These are phyloP conservation scores for Sporothrix mexicana DNA, from an alignment of 2,329 filamentous ascomycete species.

Conservation along the genomic window DNA sequence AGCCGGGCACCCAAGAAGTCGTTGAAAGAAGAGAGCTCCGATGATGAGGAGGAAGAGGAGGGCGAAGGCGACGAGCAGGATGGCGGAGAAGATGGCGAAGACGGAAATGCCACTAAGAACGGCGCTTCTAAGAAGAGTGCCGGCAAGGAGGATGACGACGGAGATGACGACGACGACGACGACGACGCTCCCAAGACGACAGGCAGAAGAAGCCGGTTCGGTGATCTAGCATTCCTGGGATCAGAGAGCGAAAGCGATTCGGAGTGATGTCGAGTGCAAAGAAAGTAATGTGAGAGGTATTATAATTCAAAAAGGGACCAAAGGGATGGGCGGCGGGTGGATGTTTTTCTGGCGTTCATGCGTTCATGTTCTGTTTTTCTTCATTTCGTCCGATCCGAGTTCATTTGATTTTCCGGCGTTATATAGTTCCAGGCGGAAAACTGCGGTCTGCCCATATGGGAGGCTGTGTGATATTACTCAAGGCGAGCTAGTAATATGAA, in stretches of 20 bases:
- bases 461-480: neutral
- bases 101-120: conserved; percentile 40
- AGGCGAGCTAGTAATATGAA: neutral
- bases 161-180: conserved; percentile 41
- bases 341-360: neutral
- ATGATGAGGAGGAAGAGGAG: conserved; percentile 45
- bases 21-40: conserved; percentile 49
- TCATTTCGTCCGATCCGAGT: neutral
- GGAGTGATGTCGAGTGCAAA: neutral
- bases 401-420: neutral
- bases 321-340: neutral
- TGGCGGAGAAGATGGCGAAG: conserved; percentile 42
- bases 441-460: neutral
- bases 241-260: conserved; percentile 66
- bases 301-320: neutral
- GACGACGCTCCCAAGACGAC: conserved; percentile 43
- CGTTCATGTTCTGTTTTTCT: neutral
- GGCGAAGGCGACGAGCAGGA: conserved; percentile 18
- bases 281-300: neutral
- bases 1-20: conserved; percentile 43
- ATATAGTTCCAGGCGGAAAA: neutral
- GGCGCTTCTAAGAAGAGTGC: conserved; percentile 39
- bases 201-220: conserved; percentile 52
- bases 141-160: conserved; percentile 43
- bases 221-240: conserved; percentile 68